phyloP scores from a whole-genome alignment of 202 grass and related monocot species.

The Setaria viridis region DNA sequence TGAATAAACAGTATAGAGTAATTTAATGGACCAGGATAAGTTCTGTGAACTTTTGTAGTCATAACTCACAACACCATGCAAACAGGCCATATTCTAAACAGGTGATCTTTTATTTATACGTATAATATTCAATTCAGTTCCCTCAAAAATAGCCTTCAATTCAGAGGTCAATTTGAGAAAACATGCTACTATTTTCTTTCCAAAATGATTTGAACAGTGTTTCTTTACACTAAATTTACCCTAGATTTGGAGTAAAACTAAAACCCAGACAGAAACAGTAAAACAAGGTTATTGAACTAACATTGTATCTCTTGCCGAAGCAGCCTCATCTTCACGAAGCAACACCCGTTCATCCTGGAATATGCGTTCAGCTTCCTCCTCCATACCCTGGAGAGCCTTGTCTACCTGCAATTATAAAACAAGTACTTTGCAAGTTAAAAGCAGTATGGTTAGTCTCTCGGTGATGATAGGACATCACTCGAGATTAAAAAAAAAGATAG shows the following conservation, averaged over 20 bases:
- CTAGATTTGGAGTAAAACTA: slow-evolving; percentile 21
- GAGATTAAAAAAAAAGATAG: background rate
- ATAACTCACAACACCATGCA: background rate
- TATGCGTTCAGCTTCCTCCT: slow-evolving; percentile 93
- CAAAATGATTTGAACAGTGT: background rate
- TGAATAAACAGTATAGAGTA: background rate
- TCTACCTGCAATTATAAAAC: slow-evolving; percentile 73
- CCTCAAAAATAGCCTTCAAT: background rate
- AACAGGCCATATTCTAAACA: background rate
- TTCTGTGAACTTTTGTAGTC: background rate
- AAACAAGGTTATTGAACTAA: slow-evolving; percentile 51
- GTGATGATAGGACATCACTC: background rate
- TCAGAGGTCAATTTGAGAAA: background rate
- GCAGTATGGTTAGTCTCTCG: slow-evolving; percentile 13
- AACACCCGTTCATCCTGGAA: slow-evolving; percentile 86
- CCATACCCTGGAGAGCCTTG: slow-evolving; percentile 93
- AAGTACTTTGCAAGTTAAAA: slow-evolving; percentile 6
- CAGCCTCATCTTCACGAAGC: slow-evolving; percentile 90
- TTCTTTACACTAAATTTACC: background rate
- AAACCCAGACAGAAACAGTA: slow-evolving; percentile 13
- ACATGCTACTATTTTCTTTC: background rate
- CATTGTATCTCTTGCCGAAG: slow-evolving; percentile 92
- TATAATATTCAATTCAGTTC: background rate
- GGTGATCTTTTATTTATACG: background rate
- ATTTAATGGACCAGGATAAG: background rate